Conservation (phyloP, 2,329 filamentous ascomycete species). For the Stylonectria norvegica region DNA sequence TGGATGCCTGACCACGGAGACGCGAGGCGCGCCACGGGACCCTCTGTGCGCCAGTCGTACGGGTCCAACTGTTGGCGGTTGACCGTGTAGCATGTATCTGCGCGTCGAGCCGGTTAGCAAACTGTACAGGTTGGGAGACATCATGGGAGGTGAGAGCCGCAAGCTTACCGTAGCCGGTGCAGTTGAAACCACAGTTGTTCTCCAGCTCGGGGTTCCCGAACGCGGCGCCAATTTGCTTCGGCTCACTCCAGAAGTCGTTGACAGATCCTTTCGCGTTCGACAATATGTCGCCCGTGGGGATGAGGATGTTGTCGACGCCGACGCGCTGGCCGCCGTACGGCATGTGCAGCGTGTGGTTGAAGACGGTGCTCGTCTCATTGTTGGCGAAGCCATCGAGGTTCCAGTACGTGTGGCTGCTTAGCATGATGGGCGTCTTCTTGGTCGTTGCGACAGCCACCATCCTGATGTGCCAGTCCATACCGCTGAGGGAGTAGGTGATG, state of each 20-base stretch:
- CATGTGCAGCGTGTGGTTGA: slow-evolving; percentile 71
- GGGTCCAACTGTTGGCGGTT: slow-evolving; percentile 56
- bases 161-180: slow-evolving; percentile 76
- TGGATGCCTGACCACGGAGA: slow-evolving; percentile 78
- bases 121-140: background rate
- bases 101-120: background rate
- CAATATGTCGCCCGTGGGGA: slow-evolving; percentile 74
- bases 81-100: slow-evolving; percentile 66
- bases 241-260: slow-evolving; percentile 77
- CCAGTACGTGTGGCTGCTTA: slow-evolving; percentile 74
- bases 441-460: slow-evolving; percentile 69
- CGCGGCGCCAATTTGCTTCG: slow-evolving; percentile 75
- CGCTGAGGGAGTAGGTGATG: slow-evolving; percentile 68
- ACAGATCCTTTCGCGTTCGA: slow-evolving; percentile 63
- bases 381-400: slow-evolving; percentile 78
- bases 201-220: slow-evolving; percentile 58
- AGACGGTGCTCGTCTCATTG: slow-evolving; percentile 59
- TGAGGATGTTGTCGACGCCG: slow-evolving; percentile 65
- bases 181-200: slow-evolving; percentile 76
- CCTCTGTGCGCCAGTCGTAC: slow-evolving; percentile 60
- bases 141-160: background rate
- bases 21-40: slow-evolving; percentile 63
- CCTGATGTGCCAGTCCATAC: slow-evolving; percentile 67
- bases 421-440: slow-evolving; percentile 79
- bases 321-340: slow-evolving; percentile 70